Conservation (phyloP, 495 filamentous ascomycete genomes). For the Tuber indicum region DNA sequence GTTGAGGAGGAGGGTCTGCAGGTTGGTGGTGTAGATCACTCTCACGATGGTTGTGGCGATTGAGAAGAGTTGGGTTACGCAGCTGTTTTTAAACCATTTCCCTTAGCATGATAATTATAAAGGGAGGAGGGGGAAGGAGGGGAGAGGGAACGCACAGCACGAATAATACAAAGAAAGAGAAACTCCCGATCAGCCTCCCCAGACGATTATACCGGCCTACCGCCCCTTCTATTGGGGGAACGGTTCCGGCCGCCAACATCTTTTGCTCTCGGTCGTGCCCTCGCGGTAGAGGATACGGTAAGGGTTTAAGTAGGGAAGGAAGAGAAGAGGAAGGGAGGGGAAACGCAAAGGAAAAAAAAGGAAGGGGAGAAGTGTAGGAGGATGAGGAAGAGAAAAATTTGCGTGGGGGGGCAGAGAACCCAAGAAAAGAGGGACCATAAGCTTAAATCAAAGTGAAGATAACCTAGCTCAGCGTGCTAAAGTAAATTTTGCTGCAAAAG, state of each 20-base stretch:
- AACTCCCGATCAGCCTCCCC: background rate
- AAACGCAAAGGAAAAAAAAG: background rate
- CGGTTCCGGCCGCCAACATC: background rate
- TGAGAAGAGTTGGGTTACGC: background rate
- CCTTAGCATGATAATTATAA: background rate
- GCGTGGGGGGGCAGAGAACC: background rate
- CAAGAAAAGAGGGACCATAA: background rate
- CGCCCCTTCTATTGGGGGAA: background rate
- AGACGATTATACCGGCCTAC: background rate
- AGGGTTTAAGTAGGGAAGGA: background rate
- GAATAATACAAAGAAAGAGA: slow-evolving; percentile 1
- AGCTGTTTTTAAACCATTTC: background rate
- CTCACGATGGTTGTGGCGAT: background rate
- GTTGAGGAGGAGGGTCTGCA: background rate
- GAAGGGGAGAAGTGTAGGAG: background rate
- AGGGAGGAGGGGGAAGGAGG: background rate
- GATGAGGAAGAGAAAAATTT: background rate
- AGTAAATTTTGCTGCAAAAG: background rate
- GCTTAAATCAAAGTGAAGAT: background rate
- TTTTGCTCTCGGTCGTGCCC: background rate
- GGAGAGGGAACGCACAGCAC: background rate
- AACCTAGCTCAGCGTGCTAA: background rate
- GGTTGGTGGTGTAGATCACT: background rate
- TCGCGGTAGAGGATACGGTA: background rate
- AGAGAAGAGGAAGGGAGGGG: background rate